Percentiles rank a stretch among this genome's conserved stretches.
Conservation (phyloP, 2,329 filamentous ascomycete species). For the Colletotrichum sp. region DNA sequence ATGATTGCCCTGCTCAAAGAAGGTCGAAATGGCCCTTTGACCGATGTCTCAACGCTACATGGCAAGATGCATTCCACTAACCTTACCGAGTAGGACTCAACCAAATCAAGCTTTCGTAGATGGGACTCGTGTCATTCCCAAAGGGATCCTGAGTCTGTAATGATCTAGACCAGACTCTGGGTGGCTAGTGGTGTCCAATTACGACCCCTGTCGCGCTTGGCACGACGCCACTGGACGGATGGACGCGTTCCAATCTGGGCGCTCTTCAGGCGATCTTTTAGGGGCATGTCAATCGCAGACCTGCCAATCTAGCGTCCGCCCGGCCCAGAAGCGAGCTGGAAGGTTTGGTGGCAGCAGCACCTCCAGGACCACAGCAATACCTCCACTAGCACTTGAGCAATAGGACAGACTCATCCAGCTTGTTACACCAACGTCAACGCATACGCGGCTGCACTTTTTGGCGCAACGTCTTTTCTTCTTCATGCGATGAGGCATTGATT, state of each 20-base stretch:
- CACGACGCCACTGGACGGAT: background rate
- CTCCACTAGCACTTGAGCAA: background rate
- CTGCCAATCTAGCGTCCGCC: conserved; percentile 7
- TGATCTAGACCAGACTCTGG: background rate
- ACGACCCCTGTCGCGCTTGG: conserved; percentile 1
- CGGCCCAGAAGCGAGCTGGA: background rate
- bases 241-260: background rate
- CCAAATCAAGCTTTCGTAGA: background rate
- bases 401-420: background rate
- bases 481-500: conserved; percentile 9
- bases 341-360: background rate
- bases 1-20: background rate
- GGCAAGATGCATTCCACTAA: background rate
- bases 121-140: background rate
- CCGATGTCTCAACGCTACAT: background rate
- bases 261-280: conserved; percentile 1
- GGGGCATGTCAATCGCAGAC: background rate
- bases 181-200: background rate
- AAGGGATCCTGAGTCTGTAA: background rate
- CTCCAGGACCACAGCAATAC: background rate
- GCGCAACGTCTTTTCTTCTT: background rate
- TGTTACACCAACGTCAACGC: background rate
- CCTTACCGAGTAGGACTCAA: background rate
- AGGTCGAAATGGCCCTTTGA: background rate
- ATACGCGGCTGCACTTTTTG: background rate